Evolutionary conservation across 148 eudicot species (phyloP).

Genomic region (Pouteria glomerata): DNA sequence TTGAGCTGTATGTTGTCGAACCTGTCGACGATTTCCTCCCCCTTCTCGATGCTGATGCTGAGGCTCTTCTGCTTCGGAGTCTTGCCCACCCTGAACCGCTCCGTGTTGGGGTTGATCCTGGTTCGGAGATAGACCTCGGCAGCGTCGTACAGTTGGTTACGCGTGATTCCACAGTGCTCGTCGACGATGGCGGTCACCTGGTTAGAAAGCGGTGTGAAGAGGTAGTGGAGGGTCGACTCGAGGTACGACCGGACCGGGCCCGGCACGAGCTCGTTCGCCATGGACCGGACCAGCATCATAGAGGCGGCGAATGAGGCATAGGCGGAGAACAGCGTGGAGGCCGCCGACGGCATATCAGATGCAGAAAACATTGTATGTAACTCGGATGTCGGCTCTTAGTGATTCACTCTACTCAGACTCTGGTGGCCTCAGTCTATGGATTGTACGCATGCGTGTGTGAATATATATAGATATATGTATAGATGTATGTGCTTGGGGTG

Average conservation of each 20-base stretch:
- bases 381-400: neutral
- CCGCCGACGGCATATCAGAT: conserved; percentile 25
- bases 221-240: conserved; percentile 10
- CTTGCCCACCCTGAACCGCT: conserved; percentile 42
- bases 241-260: conserved; percentile 26
- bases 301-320: conserved; percentile 53
- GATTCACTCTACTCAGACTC: neutral
- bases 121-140: conserved; percentile 47
- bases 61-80: conserved; percentile 35
- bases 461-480: no score
- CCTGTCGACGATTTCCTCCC: conserved; percentile 26
- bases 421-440: no score
- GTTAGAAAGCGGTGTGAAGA: conserved; percentile 20
- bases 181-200: conserved; percentile 48
- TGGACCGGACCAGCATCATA: conserved; percentile 46
- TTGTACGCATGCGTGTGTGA: no score
- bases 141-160: conserved; percentile 48
- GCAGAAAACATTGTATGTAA: conserved; percentile 22
- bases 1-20: conserved; percentile 22
- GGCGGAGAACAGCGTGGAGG: conserved; percentile 46
- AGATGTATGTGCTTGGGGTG: no score
- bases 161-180: conserved; percentile 29
- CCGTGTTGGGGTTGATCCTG: conserved; percentile 31
- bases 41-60: conserved; percentile 36
- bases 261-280: conserved; percentile 42